phyloP scores from a whole-genome alignment of 2,329 filamentous ascomycete species.

The Fusarium lyarnte region DNA sequence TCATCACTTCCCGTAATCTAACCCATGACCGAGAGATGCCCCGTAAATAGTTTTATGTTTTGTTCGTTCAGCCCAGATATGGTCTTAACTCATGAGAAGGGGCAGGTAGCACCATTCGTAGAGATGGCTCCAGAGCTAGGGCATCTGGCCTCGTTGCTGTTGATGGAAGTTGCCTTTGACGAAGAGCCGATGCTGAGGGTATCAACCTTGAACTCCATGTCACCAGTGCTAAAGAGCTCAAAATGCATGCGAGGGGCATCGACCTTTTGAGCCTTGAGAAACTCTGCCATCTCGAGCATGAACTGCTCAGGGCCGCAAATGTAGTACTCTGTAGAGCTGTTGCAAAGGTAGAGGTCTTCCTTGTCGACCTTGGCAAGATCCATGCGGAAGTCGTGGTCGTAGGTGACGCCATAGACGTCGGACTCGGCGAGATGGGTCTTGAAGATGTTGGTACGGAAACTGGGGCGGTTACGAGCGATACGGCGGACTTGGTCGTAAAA shows the following conservation, averaged over 20 bases:
- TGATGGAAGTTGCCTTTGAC: constrained; percentile 24
- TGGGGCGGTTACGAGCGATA: constrained; percentile 52
- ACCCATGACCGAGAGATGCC: constrained; percentile 4
- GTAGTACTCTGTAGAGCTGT: constrained; percentile 61
- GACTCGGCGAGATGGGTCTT: constrained; percentile 58
- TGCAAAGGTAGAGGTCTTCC: constrained; percentile 57
- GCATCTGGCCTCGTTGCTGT: constrained; percentile 24
- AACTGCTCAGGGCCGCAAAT: constrained; percentile 65
- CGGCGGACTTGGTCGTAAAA: constrained; percentile 63
- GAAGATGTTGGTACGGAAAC: constrained; percentile 57
- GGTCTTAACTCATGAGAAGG: constrained; percentile 21
- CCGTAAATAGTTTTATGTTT: background rate
- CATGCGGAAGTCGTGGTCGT: constrained; percentile 54
- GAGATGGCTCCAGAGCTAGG: constrained; percentile 32
- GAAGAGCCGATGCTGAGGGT: constrained; percentile 42
- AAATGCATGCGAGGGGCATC: constrained; percentile 53
- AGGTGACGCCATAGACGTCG: constrained; percentile 56
- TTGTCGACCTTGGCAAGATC: constrained; percentile 57
- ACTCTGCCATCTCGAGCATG: constrained; percentile 61
- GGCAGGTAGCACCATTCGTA: constrained; percentile 17
- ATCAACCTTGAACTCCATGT: constrained; percentile 51
- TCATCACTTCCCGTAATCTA: constrained; percentile 15
- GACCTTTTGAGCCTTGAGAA: constrained; percentile 54
- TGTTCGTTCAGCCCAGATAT: background rate
- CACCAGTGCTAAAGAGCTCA: constrained; percentile 59